Conservation (phyloP, 192 early-diverging fungal genomes). For the Coemansia asiatica region DNA sequence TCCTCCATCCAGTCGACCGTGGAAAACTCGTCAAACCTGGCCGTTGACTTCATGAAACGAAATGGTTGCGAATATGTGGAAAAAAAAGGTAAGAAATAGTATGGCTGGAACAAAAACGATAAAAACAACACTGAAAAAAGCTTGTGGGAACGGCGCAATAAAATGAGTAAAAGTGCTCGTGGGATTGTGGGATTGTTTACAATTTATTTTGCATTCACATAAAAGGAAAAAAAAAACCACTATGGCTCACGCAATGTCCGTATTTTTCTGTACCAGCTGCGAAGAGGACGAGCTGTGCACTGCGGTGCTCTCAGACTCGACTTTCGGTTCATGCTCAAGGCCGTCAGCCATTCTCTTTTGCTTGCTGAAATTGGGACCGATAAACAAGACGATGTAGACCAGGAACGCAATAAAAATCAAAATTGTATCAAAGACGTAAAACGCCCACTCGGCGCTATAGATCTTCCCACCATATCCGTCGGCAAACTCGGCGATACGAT, state of each 20-base stretch:
- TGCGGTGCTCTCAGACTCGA: not conserved
- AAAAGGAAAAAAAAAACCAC: too few species aligned
- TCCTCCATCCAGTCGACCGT: slow-evolving; percentile 70
- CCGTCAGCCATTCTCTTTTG: not conserved
- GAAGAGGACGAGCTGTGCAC: slow-evolving; percentile 1
- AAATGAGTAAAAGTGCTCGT: too few species aligned
- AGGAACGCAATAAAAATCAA: slow-evolving; percentile 41
- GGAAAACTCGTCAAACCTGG: slow-evolving; percentile 58
- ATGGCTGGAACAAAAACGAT: not conserved
- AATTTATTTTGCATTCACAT: too few species aligned
- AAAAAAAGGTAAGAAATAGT: too few species aligned
- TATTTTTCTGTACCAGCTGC: slow-evolving; percentile 2
- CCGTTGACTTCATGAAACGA: slow-evolving; percentile 27
- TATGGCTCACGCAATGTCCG: too few species aligned
- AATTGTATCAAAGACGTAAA: slow-evolving; percentile 55
- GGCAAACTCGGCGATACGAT: slow-evolving; percentile 52
- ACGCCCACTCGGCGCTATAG: slow-evolving; percentile 51
- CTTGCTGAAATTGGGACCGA: slow-evolving; percentile 20
- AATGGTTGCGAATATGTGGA: not conserved
- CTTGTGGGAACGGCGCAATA: too few species aligned
- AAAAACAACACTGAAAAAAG: not conserved
- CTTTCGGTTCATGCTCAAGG: not conserved
- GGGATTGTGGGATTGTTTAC: too few species aligned
- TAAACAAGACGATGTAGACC: slow-evolving; percentile 32
- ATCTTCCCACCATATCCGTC: slow-evolving; percentile 45